Conservation (phyloP, 1,139 yeast species). For the Scheffersomyces titani region DNA sequence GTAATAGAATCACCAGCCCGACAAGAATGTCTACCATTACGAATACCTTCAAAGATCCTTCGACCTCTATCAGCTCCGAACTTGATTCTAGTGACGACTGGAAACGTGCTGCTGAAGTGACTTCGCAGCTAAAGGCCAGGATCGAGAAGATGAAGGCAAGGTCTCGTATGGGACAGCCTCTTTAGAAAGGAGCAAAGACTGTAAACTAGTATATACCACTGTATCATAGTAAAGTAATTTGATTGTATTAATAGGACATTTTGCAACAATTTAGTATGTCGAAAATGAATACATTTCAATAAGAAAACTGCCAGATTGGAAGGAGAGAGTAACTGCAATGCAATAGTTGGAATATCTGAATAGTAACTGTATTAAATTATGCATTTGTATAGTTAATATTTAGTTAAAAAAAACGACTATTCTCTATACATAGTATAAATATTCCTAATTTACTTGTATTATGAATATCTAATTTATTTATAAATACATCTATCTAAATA, state of each 20-base stretch:
- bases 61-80: constrained; percentile 7
- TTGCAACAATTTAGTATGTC: not conserved
- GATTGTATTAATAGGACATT: not conserved
- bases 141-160: constrained; percentile 88
- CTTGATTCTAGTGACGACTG: constrained; percentile 57
- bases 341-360: no score
- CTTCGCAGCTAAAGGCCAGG: constrained; percentile 79
- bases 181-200: not conserved
- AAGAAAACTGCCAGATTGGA: no score
- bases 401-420: no score
- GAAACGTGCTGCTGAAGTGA: constrained; percentile 89
- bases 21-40: constrained; percentile 13
- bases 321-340: no score
- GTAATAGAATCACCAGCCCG: constrained; percentile 20
- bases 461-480: no score
- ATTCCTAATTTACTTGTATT: no score
- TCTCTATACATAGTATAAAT: no score
- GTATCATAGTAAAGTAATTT: not conserved
- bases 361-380: no score
- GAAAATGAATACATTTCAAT: no score
- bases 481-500: no score
- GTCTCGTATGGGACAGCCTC: constrained; percentile 17
- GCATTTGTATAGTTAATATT: no score
- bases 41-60: constrained; percentile 18
- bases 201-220: not conserved